Conservation (phyloP, 2,329 filamentous ascomycete genomes). For the Aspergillus brasiliensis region DNA sequence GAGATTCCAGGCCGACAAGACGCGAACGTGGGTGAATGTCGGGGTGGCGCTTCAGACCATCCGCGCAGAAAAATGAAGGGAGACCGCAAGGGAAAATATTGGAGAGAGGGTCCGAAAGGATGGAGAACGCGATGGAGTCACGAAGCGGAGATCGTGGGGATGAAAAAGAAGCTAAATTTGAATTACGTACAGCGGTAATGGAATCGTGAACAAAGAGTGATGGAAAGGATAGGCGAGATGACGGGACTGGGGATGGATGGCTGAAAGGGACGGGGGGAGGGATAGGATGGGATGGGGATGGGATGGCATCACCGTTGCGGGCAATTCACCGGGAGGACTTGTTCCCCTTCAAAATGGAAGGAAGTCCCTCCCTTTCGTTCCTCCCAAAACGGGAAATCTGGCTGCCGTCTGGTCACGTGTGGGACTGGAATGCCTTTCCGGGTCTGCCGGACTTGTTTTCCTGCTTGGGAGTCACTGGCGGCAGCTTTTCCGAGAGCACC, state of each 20-base stretch:
- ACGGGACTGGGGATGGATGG: neutral
- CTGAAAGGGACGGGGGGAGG: neutral
- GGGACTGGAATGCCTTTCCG: neutral
- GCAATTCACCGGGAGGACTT: too few relatives aligned
- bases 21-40: conserved; percentile 9
- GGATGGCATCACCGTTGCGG: neutral
- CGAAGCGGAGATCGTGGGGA: neutral
- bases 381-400: neutral
- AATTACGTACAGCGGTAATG: neutral
- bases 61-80: conserved; percentile 23
- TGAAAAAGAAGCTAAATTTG: neutral
- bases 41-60: conserved; percentile 25
- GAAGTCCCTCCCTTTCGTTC: neutral
- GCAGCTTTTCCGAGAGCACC: neutral
- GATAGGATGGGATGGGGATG: neutral
- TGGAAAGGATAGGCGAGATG: neutral
- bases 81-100: conserved; percentile 11
- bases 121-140: conserved; percentile 10
- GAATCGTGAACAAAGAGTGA: neutral
- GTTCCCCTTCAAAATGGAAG: neutral
- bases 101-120: conserved; percentile 5
- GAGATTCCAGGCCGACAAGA: neutral
- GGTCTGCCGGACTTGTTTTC: too few relatives aligned
- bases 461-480: too few relatives aligned
- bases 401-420: neutral